Evolutionary conservation across 2,329 filamentous ascomycete species (phyloP).

Genomic region (Colletotrichum higginsianum): DNA sequence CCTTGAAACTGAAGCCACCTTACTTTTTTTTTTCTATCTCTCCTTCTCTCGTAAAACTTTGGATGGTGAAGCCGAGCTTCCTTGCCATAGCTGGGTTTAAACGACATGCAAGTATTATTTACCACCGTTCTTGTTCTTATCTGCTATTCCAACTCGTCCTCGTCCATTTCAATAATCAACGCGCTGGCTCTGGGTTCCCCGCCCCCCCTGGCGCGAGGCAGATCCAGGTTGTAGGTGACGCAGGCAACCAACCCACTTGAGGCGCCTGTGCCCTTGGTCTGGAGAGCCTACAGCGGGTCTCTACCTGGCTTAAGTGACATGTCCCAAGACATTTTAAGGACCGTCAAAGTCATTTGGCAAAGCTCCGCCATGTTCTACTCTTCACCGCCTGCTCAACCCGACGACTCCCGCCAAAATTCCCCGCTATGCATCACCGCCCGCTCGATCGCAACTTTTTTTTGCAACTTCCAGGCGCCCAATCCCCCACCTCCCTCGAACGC

Average conservation of each 20-base stretch:
- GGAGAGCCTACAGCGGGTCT: neutral
- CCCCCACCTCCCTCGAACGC: neutral
- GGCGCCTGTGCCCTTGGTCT: neutral
- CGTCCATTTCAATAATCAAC: neutral
- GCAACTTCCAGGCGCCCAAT: slow-evolving; percentile 13
- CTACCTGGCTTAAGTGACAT: slow-evolving; percentile 1
- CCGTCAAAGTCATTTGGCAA: neutral
- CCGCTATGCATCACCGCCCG: slow-evolving; percentile 21
- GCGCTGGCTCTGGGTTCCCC: neutral
- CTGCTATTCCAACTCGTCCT: neutral
- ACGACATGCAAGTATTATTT: too few species aligned
- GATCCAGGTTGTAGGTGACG: neutral
- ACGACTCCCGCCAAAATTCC: slow-evolving; percentile 6
- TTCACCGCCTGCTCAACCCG: slow-evolving; percentile 41
- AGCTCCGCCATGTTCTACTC: neutral
- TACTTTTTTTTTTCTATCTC: neutral
- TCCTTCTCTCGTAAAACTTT: neutral
- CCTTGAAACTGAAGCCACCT: neutral
- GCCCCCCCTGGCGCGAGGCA: neutral
- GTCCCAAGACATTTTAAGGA: neutral
- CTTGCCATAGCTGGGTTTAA: too few species aligned
- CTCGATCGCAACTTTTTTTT: slow-evolving; percentile 24
- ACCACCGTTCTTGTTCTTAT: neutral
- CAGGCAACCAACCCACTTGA: neutral
- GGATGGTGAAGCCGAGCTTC: neutral